phyloP scores from a whole-genome alignment of 2,329 filamentous ascomycete species.

The Emmonsia crescens region DNA sequence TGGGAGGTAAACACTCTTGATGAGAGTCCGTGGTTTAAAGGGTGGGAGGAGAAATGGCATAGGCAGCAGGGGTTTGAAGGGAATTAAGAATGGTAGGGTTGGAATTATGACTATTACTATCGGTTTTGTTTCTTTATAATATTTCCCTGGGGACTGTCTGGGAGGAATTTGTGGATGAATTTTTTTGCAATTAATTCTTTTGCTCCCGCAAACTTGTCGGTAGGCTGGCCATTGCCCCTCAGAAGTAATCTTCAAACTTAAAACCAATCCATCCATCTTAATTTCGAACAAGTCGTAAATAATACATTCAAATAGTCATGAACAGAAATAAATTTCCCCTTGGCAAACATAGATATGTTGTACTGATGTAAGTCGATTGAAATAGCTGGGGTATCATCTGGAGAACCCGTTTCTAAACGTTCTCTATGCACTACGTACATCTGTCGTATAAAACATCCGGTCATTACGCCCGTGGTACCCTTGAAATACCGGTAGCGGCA shows the following conservation, averaged over 20 bases:
- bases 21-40: slow-evolving; percentile 64
- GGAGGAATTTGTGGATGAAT: background rate
- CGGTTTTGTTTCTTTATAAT: background rate
- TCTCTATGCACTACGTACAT: background rate
- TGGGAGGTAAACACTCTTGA: slow-evolving; percentile 62
- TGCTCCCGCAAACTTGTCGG: background rate
- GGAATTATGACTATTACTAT: background rate
- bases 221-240: background rate
- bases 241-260: background rate
- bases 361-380: background rate
- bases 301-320: background rate
- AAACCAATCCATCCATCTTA: background rate
- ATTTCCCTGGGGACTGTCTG: background rate
- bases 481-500: background rate
- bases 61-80: slow-evolving; percentile 47
- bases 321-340: background rate
- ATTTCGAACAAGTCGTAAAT: background rate
- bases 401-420: background rate
- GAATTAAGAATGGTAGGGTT: background rate
- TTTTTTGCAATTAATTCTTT: background rate
- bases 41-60: slow-evolving; percentile 68
- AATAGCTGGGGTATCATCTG: background rate
- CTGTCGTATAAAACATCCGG: background rate
- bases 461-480: background rate
- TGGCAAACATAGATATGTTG: background rate